Conservation (phyloP, 192 early-diverging fungal genomes). For the Umbelopsis ramanniana region DNA sequence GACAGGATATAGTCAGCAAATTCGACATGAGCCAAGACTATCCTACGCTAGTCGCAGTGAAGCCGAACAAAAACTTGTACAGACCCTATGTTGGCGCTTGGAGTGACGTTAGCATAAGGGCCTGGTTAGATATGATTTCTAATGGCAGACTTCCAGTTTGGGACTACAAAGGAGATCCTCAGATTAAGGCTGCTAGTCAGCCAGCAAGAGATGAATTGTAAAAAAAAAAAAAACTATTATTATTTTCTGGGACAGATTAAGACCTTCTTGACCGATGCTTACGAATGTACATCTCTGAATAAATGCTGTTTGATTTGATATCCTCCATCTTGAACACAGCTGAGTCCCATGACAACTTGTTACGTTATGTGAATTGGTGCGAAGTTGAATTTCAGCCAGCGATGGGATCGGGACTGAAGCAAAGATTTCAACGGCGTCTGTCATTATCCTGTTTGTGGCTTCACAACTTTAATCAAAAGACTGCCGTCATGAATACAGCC, state of each 20-base stretch:
- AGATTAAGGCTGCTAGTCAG: constrained; percentile 5
- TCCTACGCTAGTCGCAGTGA: constrained; percentile 61
- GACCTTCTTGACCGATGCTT: neutral
- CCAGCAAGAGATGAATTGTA: constrained; percentile 28
- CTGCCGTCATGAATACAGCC: too few species aligned
- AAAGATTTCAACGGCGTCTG: too few species aligned
- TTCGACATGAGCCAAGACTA: constrained; percentile 65
- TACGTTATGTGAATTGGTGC: too few species aligned
- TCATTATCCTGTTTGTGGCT: too few species aligned
- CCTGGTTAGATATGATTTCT: constrained; percentile 55
- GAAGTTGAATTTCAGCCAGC: too few species aligned
- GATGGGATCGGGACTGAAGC: too few species aligned
- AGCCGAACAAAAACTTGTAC: constrained; percentile 59
- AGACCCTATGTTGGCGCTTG: constrained; percentile 65
- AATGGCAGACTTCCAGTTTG: constrained; percentile 48
- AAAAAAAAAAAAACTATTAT: neutral
- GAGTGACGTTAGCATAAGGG: constrained; percentile 56
- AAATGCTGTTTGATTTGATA: neutral
- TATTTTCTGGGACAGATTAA: neutral
- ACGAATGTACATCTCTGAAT: neutral
- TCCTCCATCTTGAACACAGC: too few species aligned
- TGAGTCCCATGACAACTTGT: too few species aligned
- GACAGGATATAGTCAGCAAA: constrained; percentile 45
- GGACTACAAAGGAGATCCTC: constrained; percentile 39
- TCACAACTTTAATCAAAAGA: too few species aligned